Percentiles rank a stretch among this genome's conserved stretches.
These are phyloP conservation scores for Pythium utonaiense DNA, from an alignment of 352 stramenopile genomes.

Conservation along the genomic window DNA sequence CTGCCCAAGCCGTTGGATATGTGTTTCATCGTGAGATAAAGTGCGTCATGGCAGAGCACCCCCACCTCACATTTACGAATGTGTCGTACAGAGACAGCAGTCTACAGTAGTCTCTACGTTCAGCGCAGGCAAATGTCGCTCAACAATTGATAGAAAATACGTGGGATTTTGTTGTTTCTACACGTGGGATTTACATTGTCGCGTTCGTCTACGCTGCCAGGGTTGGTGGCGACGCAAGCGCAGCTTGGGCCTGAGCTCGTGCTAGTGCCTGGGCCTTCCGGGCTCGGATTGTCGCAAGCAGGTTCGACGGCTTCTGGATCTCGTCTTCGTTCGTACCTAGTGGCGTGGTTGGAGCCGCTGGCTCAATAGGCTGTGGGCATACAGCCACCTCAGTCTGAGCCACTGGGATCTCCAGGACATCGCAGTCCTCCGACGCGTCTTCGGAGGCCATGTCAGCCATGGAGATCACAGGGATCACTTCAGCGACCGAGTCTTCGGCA, in stretches of 20 bases:
- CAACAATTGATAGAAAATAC: not conserved
- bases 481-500: not conserved
- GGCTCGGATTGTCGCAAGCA: slow-evolving; percentile 68
- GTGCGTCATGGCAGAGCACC: not conserved
- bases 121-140: not conserved
- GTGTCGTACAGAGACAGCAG: not conserved
- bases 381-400: not conserved
- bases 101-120: not conserved
- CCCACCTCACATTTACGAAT: slow-evolving; percentile 1
- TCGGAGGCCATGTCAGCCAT: not conserved
- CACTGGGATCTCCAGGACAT: not conserved
- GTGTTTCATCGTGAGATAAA: slow-evolving; percentile 72
- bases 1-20: slow-evolving; percentile 74
- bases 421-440: not conserved
- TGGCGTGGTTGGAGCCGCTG: not conserved
- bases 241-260: not conserved
- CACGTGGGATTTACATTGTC: not conserved
- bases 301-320: slow-evolving; percentile 17
- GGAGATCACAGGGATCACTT: not conserved
- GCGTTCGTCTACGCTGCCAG: not conserved
- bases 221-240: not conserved
- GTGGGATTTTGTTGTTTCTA: not conserved
- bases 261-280: slow-evolving; percentile 19
- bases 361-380: too few species aligned
- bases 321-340: not conserved